Evolutionary conservation across 768 basidiomycete species (phyloP).

Genomic region (Collybia nuda): DNA sequence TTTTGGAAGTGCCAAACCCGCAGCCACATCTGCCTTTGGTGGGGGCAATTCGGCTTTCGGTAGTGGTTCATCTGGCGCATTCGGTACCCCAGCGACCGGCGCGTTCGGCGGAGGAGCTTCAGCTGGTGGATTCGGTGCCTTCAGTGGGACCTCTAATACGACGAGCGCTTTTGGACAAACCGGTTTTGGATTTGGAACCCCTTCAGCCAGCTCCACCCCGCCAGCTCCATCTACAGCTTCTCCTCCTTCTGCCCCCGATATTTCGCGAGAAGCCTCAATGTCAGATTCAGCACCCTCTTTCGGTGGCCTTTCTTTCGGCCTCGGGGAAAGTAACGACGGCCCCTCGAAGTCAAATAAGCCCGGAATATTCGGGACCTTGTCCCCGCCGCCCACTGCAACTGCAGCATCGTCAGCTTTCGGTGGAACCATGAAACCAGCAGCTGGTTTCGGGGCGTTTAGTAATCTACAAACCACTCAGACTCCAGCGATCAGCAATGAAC

Average conservation of each 20-base stretch:
- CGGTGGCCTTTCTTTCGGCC: conserved; percentile 34
- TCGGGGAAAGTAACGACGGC: conserved; percentile 21
- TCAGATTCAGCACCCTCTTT: conserved; percentile 36
- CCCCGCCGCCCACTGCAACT: conserved; percentile 20
- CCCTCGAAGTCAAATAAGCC: conserved; percentile 22
- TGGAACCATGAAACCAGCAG: conserved; percentile 34
- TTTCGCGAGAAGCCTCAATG: conserved; percentile 50
- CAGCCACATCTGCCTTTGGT: conserved; percentile 22
- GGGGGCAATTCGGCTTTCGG: conserved; percentile 11
- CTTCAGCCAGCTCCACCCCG: conserved; percentile 14
- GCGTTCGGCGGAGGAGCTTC: conserved; percentile 14
- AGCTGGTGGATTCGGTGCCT: conserved; percentile 15
- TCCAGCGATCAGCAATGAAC: conserved; percentile 1
- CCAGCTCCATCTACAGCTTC: conserved; percentile 1
- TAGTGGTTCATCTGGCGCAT: conserved; percentile 2
- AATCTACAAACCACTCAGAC: conserved; percentile 13
- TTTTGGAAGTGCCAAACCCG: conserved; percentile 16
- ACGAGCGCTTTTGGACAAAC: conserved; percentile 26
- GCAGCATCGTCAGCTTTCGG: conserved; percentile 24
- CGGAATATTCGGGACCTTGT: conserved; percentile 38
- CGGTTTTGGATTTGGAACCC: conserved; percentile 19
- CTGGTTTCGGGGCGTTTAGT: conserved; percentile 49
- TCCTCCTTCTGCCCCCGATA: conserved; percentile 22
- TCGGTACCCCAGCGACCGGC: conserved; percentile 2
- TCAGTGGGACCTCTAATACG: conserved; percentile 9